Evolutionary conservation across 805 yeast genomes (phyloP).

Genomic region (Lipomyces mesembrius): DNA sequence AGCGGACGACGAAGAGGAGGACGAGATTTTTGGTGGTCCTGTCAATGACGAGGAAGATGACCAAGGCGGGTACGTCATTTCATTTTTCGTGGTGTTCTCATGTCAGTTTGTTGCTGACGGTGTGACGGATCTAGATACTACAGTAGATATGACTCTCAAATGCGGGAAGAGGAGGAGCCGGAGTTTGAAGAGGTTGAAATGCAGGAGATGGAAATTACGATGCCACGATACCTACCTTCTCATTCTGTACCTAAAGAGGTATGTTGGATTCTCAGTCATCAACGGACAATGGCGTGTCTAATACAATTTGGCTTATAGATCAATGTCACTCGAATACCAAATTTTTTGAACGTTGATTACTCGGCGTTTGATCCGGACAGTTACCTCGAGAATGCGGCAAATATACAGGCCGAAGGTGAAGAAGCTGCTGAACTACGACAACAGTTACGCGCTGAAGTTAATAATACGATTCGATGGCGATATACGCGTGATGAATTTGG

Average conservation of each 20-base stretch:
- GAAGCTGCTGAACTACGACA: constrained; percentile 28
- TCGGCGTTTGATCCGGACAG: constrained; percentile 79
- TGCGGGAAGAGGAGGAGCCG: constrained; percentile 34
- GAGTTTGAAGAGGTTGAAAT: constrained; percentile 40
- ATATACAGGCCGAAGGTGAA: constrained; percentile 29
- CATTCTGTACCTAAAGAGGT: constrained; percentile 41
- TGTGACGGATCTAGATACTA: constrained; percentile 12
- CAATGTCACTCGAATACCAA: constrained; percentile 71
- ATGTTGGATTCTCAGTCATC: not conserved
- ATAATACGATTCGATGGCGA: constrained; percentile 93
- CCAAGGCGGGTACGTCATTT: constrained; percentile 5
- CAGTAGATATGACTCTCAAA: constrained; percentile 16
- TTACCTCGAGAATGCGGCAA: constrained; percentile 46
- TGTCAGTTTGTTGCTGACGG: not conserved
- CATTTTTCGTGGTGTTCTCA: not conserved
- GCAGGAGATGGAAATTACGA: constrained; percentile 43
- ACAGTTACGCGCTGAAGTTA: constrained; percentile 59
- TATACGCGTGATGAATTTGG: constrained; percentile 76
- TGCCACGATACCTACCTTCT: constrained; percentile 45
- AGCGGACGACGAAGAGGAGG: constrained; percentile 32
- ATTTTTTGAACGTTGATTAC: constrained; percentile 80
- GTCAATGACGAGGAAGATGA: constrained; percentile 21
- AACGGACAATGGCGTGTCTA: not conserved
- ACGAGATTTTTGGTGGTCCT: constrained; percentile 32
- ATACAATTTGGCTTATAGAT: constrained; percentile 33